Percentiles rank a stretch among this genome's conserved stretches.
Conservation (phyloP, 768 basidiomycete genomes). For the Amanita fuliginea region DNA sequence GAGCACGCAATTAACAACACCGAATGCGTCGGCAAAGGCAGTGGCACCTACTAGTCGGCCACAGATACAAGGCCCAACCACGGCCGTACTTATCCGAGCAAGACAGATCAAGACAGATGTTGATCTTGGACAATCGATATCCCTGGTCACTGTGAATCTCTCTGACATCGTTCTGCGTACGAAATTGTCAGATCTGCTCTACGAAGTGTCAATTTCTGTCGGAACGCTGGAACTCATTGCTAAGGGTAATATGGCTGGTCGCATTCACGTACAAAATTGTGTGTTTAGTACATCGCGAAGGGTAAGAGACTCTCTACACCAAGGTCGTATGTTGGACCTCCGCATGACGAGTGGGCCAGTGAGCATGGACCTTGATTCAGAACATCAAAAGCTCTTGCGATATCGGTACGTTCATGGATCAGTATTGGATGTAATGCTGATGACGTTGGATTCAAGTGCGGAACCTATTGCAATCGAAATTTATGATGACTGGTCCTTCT, state of each 20-base stretch:
- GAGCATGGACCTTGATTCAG: slow-evolving; percentile 58
- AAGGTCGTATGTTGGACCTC: slow-evolving; percentile 56
- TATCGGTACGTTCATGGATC: slow-evolving; percentile 48
- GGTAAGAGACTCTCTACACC: slow-evolving; percentile 25
- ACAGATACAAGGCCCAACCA: slow-evolving; percentile 38
- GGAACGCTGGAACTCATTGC: slow-evolving; percentile 57
- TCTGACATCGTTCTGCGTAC: slow-evolving; percentile 55
- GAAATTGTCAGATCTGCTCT: slow-evolving; percentile 44
- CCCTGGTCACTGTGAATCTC: slow-evolving; percentile 54
- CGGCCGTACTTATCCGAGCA: slow-evolving; percentile 56
- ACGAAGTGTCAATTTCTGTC: slow-evolving; percentile 58
- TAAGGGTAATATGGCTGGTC: slow-evolving; percentile 62
- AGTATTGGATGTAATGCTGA: background rate
- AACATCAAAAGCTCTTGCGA: slow-evolving; percentile 61
- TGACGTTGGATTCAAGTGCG: slow-evolving; percentile 32
- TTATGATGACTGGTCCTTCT: slow-evolving; percentile 71
- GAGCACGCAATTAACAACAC: slow-evolving; percentile 25
- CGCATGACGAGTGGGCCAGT: slow-evolving; percentile 66
- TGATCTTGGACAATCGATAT: slow-evolving; percentile 83
- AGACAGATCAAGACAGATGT: slow-evolving; percentile 64
- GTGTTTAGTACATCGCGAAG: slow-evolving; percentile 66
- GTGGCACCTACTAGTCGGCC: slow-evolving; percentile 7
- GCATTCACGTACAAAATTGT: slow-evolving; percentile 54
- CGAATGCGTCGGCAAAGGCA: slow-evolving; percentile 12
- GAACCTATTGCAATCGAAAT: slow-evolving; percentile 70